Evolutionary conservation across 441 rosid genomes (phyloP).

Genomic region (Rhodomyrtus psidioides): DNA sequence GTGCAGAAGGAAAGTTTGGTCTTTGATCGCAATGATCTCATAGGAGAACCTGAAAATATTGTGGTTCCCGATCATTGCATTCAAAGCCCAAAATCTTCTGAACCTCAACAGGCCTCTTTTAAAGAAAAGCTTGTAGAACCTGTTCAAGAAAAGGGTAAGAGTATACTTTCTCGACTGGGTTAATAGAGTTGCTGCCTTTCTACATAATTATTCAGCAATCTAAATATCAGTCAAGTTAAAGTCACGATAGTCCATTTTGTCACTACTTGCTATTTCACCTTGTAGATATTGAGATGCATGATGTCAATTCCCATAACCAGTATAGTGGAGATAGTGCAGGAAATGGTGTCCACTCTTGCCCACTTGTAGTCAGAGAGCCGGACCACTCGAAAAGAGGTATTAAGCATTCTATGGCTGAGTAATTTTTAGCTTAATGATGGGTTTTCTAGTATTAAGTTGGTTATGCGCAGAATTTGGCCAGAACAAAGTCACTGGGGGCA

Average conservation of each 20-base stretch:
- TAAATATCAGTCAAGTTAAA: background rate
- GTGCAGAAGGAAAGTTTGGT: background rate
- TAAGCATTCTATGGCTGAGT: background rate
- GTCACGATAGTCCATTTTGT: background rate
- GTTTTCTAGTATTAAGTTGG: background rate
- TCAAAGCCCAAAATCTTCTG: background rate
- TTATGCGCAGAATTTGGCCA: background rate
- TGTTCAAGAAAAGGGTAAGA: slow-evolving; percentile 9
- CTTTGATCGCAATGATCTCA: background rate
- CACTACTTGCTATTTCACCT: background rate
- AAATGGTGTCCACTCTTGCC: background rate
- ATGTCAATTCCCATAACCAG: slow-evolving; percentile 4
- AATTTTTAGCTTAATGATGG: background rate
- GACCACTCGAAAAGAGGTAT: background rate
- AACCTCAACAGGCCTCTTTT: slow-evolving; percentile 4
- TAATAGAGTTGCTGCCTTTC: background rate
- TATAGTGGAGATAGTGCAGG: slow-evolving; percentile 9
- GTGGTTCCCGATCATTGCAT: background rate
- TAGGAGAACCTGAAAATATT: slow-evolving; percentile 6
- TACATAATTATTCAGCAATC: background rate
- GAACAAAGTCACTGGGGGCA: background rate
- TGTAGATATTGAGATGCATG: slow-evolving; percentile 17
- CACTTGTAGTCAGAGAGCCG: background rate
- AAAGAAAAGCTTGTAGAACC: slow-evolving; percentile 10
- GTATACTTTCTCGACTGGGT: slow-evolving; percentile 6